Conservation (phyloP, 169 alveolate genomes). For the Toxoplasma gondii region DNA sequence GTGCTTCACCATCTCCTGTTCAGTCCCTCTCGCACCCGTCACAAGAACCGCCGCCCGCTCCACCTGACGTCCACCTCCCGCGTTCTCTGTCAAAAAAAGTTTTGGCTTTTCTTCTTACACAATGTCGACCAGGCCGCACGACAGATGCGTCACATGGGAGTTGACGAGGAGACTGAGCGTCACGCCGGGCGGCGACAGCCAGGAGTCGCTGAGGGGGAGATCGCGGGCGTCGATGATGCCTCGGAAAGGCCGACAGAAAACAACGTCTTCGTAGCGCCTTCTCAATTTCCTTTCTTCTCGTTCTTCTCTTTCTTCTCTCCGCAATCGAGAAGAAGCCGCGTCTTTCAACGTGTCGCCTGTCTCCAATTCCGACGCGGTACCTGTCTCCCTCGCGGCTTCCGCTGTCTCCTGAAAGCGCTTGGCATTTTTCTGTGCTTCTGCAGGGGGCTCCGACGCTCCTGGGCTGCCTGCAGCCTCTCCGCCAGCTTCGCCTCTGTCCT, state of each 20-base stretch:
- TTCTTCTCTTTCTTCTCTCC: not conserved
- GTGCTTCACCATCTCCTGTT: too few species aligned
- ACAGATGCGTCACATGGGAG: not conserved
- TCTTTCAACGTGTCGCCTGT: not conserved
- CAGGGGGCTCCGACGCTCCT: not conserved
- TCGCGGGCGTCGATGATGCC: not conserved
- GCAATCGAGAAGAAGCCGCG: not conserved
- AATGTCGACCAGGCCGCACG: slow-evolving; percentile 8
- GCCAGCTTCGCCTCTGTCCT: not conserved
- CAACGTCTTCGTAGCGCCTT: not conserved
- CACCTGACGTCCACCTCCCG: too few species aligned
- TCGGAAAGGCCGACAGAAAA: slow-evolving; percentile 4
- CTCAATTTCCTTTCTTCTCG: not conserved
- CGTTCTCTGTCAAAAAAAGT: too few species aligned
- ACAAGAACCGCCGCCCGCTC: too few species aligned
- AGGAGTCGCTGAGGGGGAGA: not conserved
- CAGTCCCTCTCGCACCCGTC: too few species aligned
- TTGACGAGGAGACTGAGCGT: slow-evolving; percentile 11
- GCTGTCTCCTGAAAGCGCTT: not conserved
- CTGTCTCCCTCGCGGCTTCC: not conserved
- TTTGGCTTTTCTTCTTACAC: not conserved
- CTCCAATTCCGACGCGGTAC: not conserved
- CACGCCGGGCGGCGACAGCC: slow-evolving; percentile 11
- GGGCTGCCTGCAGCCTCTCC: not conserved
- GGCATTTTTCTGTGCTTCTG: not conserved